These are phyloP conservation scores for Pichia phayaonensis DNA, from an alignment of 805 yeast genomes.

Conservation along the genomic window DNA sequence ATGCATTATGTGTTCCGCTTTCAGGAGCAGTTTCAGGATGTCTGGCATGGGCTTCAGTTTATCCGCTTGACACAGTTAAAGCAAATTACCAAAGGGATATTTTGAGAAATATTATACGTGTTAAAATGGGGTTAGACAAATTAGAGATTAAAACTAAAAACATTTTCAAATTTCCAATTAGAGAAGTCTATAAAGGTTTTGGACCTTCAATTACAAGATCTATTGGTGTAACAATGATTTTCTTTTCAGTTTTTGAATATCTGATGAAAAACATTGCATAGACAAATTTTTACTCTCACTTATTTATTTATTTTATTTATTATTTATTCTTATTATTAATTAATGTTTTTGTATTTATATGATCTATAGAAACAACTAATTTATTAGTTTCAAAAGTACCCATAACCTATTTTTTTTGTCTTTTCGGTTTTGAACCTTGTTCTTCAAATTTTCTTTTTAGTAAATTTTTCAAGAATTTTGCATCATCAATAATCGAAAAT, in stretches of 20 bases:
- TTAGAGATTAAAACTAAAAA: constrained; percentile 29
- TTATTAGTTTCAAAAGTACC: neutral
- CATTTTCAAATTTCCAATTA: constrained; percentile 31
- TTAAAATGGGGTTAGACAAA: constrained; percentile 38
- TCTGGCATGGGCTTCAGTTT: constrained; percentile 64
- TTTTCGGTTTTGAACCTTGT: constrained; percentile 21
- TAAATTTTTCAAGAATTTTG: constrained; percentile 50
- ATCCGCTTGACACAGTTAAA: constrained; percentile 77
- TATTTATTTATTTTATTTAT: constrained; percentile 37
- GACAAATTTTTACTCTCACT: constrained; percentile 49
- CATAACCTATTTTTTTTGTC: constrained; percentile 19
- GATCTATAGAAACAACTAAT: neutral
- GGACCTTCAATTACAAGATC: constrained; percentile 70
- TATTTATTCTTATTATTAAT: neutral
- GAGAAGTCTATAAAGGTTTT: constrained; percentile 65
- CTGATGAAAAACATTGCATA: constrained; percentile 49
- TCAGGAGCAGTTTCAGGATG: constrained; percentile 82
- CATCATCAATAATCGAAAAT: constrained; percentile 47
- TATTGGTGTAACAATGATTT: constrained; percentile 63
- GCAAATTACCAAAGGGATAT: constrained; percentile 68
- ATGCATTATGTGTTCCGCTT: constrained; percentile 43
- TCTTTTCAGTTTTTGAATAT: constrained; percentile 65
- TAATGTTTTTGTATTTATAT: neutral
- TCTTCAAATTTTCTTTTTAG: constrained; percentile 40
- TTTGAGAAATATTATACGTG: constrained; percentile 56